Evolutionary conservation across 768 basidiomycete genomes (phyloP), one percentile per base, ranked within the genome.

Genomic region (Tubosaeta sp.): DNA sequence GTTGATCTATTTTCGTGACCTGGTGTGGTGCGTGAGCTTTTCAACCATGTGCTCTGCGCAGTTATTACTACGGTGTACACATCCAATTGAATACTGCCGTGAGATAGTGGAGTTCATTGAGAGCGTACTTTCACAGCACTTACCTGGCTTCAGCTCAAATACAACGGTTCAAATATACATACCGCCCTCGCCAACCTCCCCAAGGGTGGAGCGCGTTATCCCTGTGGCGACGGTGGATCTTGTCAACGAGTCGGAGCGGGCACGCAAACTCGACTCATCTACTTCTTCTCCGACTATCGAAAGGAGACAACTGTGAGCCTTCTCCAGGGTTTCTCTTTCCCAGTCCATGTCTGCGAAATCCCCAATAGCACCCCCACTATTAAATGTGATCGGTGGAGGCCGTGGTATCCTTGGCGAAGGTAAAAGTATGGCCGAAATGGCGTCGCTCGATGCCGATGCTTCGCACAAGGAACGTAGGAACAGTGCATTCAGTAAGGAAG

Each of bases 361-460:
- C 4, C 54, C 53, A 6, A 45, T 10, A 25, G 47, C 32, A 37
- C 72, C 66, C 41, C 69, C 68, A 0, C 65, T 62, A 9, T 63
- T 60, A 35, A 82, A 64, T 4, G 58, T 56, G 22, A 68, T 70
- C 1, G 82, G 81, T 8, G 74, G 65, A 6, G 76, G 69, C 5
- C 66, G 64, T 5, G 73, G 65, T 22, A 77, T 72, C 48, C 72
- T 75, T 2, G 75, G 65, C 4, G 75, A 75, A 12, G 83, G 81
- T 6, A 83, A 64, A 29, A 84, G 74, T 22, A 84, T 52, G 12
- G 78, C 61, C 0, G 53, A 37, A 1, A 29, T 29, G 12, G 13
- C 17, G 22, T 43, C 31, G 27, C 27, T 29, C n/a, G 5, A 33
- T 17, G 26, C 10, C 1, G 35, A 13, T 0, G 41, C 41, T 27